Evolutionary conservation across 2,329 filamentous ascomycete genomes (phyloP).

Genomic region (Graphiopsis chlorocephala): DNA sequence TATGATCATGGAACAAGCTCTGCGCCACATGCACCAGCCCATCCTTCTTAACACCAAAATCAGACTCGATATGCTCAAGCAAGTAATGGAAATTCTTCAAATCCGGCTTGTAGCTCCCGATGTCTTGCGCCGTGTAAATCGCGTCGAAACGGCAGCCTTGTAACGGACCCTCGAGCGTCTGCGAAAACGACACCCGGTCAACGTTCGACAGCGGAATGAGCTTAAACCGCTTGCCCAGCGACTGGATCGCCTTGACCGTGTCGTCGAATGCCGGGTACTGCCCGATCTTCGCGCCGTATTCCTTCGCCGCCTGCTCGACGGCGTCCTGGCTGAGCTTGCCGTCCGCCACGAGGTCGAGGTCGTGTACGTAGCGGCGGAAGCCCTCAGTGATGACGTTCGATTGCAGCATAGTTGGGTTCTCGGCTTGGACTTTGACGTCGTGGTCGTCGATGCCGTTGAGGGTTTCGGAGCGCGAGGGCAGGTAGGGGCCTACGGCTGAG

Average conservation of each 20-base stretch:
- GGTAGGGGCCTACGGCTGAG: conserved; percentile 47
- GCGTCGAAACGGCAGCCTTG: conserved; percentile 58
- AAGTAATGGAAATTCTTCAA: conserved; percentile 65
- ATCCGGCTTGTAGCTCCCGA: conserved; percentile 70
- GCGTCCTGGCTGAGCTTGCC: conserved; percentile 49
- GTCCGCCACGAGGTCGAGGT: conserved; percentile 45
- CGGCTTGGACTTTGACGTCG: conserved; percentile 50
- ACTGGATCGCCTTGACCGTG: conserved; percentile 52
- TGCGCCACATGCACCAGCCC: conserved; percentile 67
- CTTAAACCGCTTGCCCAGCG: conserved; percentile 53
- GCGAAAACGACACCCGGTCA: conserved; percentile 52
- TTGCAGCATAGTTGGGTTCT: conserved; percentile 60
- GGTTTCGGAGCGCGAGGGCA: conserved; percentile 45
- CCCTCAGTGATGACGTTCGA: conserved; percentile 47
- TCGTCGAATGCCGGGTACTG: conserved; percentile 59
- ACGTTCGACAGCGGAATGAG: conserved; percentile 62
- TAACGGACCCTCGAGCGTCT: conserved; percentile 50
- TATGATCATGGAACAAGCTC: conserved; percentile 65
- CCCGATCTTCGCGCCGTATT: conserved; percentile 54
- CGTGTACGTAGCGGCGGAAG: conserved; percentile 29
- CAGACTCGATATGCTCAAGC: conserved; percentile 51
- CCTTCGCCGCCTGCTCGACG: conserved; percentile 40
- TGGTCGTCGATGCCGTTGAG: conserved; percentile 47
- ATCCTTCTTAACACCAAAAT: conserved; percentile 56
- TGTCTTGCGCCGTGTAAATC: conserved; percentile 67